Percentiles rank a stretch among this genome's conserved stretches.
These are phyloP conservation scores for Tricholoma terreum DNA, from an alignment of 768 basidiomycete genomes.

Conservation along the genomic window DNA sequence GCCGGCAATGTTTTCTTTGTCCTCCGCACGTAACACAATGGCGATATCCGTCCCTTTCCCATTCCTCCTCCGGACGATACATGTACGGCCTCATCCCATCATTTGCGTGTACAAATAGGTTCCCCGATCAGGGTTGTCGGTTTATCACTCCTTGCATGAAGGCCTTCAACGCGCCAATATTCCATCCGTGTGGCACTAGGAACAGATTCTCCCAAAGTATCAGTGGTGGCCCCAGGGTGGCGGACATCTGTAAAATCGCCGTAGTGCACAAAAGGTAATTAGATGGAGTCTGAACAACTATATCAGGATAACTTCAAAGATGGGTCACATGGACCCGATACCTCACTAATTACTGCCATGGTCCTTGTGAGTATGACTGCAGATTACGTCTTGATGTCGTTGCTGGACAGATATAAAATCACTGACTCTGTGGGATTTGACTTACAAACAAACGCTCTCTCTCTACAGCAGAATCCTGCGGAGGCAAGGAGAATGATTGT, in stretches of 20 bases:
- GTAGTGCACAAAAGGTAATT: too few relatives aligned
- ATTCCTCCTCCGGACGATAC: too few relatives aligned
- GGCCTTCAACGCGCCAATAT: constrained; percentile 55
- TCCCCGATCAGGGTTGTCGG: constrained; percentile 64
- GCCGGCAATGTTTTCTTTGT: constrained; percentile 53
- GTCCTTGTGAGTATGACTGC: background rate
- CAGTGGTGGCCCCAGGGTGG: constrained; percentile 66
- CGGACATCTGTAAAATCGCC: constrained; percentile 65
- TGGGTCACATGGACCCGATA: constrained; percentile 41
- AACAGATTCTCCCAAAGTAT: constrained; percentile 63
- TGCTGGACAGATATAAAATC: constrained; percentile 21
- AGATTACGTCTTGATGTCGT: constrained; percentile 35
- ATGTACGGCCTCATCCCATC: too few relatives aligned
- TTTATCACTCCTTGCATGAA: constrained; percentile 66
- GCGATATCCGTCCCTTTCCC: too few relatives aligned
- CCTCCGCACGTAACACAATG: too few relatives aligned
- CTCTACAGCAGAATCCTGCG: constrained; percentile 86
- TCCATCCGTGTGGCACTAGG: constrained; percentile 64
- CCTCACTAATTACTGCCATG: constrained; percentile 37
- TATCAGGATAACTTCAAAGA: too few relatives aligned
- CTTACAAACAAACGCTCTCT: constrained; percentile 70
- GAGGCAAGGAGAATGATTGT: constrained; percentile 66
- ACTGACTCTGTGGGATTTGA: background rate
- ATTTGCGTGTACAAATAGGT: constrained; percentile 54
- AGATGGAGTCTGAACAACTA: too few relatives aligned